A percentile compares a stretch with the other conserved stretches of the same genome.
Evolutionary conservation across 2,329 filamentous ascomycete genomes (phyloP).

Genomic region (Fusarium solani-melongenae): DNA sequence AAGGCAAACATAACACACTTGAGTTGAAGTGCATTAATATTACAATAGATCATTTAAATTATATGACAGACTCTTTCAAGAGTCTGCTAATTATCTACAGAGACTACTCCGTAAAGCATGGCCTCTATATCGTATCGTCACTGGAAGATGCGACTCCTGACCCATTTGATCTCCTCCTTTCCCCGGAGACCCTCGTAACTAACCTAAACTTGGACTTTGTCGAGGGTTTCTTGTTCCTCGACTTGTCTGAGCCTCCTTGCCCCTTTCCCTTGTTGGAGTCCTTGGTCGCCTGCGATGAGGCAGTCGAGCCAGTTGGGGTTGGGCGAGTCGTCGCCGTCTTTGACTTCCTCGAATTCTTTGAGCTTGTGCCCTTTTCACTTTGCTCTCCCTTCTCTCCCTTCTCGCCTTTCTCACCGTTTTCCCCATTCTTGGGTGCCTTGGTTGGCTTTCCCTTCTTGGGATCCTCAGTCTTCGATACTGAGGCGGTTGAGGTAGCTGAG

Average conservation of each 20-base stretch:
- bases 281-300: not conserved
- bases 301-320: not conserved
- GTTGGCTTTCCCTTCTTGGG: not conserved
- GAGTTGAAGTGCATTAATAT: not conserved
- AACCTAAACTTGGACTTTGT: not conserved
- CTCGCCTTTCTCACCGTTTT: not conserved
- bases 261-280: not conserved
- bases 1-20: not conserved
- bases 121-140: not conserved
- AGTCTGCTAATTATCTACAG: not conserved
- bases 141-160: not conserved
- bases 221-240: not conserved
- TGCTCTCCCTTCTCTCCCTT: not conserved
- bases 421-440: not conserved
- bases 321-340: not conserved
- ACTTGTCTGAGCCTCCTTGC: not conserved
- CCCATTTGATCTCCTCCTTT: not conserved
- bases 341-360: not conserved
- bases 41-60: not conserved
- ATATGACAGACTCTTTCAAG: not conserved
- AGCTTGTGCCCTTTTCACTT: not conserved
- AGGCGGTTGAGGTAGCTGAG: not conserved
- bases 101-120: not conserved
- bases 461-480: not conserved
- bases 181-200: not conserved